These are phyloP conservation scores for Malus orientalis DNA, from an alignment of 306 rosid genomes.

Conservation along the genomic window DNA sequence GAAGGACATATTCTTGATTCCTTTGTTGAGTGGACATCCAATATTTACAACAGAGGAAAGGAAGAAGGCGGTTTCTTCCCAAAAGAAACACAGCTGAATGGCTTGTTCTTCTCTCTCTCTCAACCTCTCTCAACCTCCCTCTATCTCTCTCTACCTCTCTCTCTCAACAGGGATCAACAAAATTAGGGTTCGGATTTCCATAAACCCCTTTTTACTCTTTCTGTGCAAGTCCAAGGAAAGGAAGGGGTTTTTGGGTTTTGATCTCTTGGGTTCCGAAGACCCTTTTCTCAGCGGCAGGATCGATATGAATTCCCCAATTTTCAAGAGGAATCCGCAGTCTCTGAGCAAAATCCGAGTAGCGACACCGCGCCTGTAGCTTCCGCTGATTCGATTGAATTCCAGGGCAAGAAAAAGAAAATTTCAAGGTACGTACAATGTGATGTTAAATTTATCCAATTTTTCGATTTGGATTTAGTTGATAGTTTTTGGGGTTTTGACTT, in stretches of 20 bases:
- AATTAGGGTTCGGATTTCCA: constrained; percentile 54
- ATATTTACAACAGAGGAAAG: too few species aligned
- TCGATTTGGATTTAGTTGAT: neutral
- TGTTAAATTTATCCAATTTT: constrained; percentile 1
- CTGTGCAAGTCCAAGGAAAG: constrained; percentile 9
- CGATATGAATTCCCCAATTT: constrained; percentile 30
- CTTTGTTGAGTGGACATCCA: too few species aligned
- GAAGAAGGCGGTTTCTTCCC: neutral
- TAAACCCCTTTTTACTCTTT: constrained; percentile 26
- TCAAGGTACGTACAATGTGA: constrained; percentile 22
- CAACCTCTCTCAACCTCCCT: too few species aligned
- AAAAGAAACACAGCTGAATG: constrained; percentile 36
- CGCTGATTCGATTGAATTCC: constrained; percentile 12
- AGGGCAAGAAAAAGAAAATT: neutral
- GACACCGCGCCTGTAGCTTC: constrained; percentile 15
- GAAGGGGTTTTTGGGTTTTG: constrained; percentile 6
- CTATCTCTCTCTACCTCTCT: neutral
- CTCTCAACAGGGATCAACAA: constrained; percentile 8
- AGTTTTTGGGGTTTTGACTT: neutral
- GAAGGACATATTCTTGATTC: too few species aligned
- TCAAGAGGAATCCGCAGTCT: constrained; percentile 64
- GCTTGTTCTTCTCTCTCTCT: constrained; percentile 7
- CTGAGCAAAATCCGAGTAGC: constrained; percentile 39
- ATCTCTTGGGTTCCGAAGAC: constrained; percentile 15
- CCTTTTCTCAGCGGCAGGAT: constrained; percentile 31